Conservation (phyloP, 139 green algal genomes). For the Pseudopediastrum boryanum region DNA sequence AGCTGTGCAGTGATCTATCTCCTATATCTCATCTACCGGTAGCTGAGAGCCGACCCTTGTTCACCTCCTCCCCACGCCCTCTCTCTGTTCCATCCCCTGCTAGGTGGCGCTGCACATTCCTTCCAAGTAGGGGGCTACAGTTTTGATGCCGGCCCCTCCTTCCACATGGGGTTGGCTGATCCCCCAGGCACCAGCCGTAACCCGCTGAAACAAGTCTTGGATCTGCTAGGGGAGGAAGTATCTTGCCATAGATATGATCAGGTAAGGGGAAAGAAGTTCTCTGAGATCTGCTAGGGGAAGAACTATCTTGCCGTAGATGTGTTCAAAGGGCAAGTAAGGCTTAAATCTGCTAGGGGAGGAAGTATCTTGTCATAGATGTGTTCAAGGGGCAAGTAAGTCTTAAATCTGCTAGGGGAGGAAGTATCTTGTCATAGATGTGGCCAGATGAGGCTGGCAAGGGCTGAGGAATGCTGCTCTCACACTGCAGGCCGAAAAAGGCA, state of each 20-base stretch:
- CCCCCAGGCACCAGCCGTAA: conserved; percentile 56
- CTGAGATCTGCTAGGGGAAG: too few relatives aligned
- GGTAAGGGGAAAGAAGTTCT: too few relatives aligned
- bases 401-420: conserved; percentile 69
- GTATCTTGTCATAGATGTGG: conserved; percentile 66
- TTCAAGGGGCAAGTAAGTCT: conserved; percentile 68
- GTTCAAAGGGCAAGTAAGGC: too few relatives aligned
- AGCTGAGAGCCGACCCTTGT: too few relatives aligned
- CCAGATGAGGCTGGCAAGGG: conserved; percentile 56
- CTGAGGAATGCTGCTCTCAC: too few relatives aligned
- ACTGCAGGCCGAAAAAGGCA: too few relatives aligned
- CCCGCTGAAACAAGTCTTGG: conserved; percentile 75
- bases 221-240: conserved; percentile 69
- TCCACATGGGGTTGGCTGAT: conserved; percentile 77
- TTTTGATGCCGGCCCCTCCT: conserved; percentile 90
- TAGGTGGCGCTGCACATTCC: conserved; percentile 75
- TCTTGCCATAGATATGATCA: conserved; percentile 62
- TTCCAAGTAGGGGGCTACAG: conserved; percentile 78
- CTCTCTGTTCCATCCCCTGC: too few relatives aligned
- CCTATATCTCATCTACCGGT: too few relatives aligned
- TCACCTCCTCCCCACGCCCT: too few relatives aligned
- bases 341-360: conserved; percentile 70
- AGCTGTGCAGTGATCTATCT: too few relatives aligned
- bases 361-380: conserved; percentile 63
- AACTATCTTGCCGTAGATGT: too few relatives aligned